A percentile compares a stretch with the other conserved stretches of the same genome.
Conservation (phyloP, 495 filamentous ascomycete genomes). For the Daldinia loculata region DNA sequence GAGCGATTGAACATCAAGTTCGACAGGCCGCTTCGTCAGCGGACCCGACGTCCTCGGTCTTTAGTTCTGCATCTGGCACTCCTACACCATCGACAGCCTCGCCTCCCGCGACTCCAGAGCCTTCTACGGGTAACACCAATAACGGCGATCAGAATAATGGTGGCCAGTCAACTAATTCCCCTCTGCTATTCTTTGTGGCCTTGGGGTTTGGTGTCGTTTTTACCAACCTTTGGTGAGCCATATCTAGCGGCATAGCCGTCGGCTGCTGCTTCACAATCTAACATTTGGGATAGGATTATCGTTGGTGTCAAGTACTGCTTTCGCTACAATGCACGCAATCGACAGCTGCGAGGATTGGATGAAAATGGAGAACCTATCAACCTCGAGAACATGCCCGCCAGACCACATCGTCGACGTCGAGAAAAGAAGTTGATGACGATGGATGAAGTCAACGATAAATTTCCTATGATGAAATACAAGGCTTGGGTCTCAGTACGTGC, state of each 20-base stretch:
- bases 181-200: constrained; percentile 95
- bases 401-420: constrained; percentile 79
- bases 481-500: constrained; percentile 87
- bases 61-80: constrained; percentile 19
- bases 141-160: constrained; percentile 32
- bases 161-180: constrained; percentile 74
- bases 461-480: constrained; percentile 96
- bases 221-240: constrained; percentile 91
- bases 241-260: constrained; percentile 1
- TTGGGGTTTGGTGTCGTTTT: constrained; percentile 98
- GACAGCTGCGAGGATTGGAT: constrained; percentile 71
- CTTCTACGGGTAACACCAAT: constrained; percentile 22
- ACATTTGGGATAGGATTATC: constrained; percentile 80
- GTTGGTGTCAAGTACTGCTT: constrained; percentile 99
- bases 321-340: constrained; percentile 94
- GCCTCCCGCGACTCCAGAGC: constrained; percentile 26
- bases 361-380: constrained; percentile 92
- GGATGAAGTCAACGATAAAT: constrained; percentile 98
- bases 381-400: constrained; percentile 75
- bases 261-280: constrained; percentile 36
- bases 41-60: constrained; percentile 13
- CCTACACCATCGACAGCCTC: constrained; percentile 21
- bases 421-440: constrained; percentile 99
- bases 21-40: constrained; percentile 34
- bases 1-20: constrained; percentile 43